Percentiles rank a stretch among this genome's conserved stretches.
phyloP scores from a whole-genome alignment of 768 basidiomycete species.

The Astraeus odoratus region DNA sequence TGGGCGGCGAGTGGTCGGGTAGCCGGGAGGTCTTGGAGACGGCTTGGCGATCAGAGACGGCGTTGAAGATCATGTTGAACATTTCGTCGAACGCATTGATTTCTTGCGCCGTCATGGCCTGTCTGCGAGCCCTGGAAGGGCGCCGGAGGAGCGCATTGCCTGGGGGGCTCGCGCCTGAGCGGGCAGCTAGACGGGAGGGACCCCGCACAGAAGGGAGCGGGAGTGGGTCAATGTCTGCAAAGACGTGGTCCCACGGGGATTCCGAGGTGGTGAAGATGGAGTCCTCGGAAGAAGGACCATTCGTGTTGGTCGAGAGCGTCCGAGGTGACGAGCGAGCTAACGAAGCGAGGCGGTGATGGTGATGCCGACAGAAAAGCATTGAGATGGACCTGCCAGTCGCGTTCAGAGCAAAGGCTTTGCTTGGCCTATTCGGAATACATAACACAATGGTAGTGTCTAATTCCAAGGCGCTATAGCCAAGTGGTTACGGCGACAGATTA shows the following conservation, averaged over 20 bases:
- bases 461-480: slow-evolving; percentile 54
- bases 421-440: too few species aligned
- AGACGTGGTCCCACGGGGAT: slow-evolving; percentile 50
- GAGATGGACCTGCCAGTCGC: too few species aligned
- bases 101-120: slow-evolving; percentile 65
- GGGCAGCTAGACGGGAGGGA: slow-evolving; percentile 10
- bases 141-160: slow-evolving; percentile 7
- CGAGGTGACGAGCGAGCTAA: slow-evolving; percentile 5
- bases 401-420: too few species aligned
- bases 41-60: slow-evolving; percentile 31
- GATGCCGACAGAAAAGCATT: slow-evolving; percentile 18
- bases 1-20: slow-evolving; percentile 6
- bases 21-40: slow-evolving; percentile 1
- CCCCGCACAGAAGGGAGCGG: slow-evolving; percentile 15
- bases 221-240: slow-evolving; percentile 36
- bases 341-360: background rate
- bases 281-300: slow-evolving; percentile 5
- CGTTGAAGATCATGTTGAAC: slow-evolving; percentile 65
- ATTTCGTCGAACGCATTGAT: slow-evolving; percentile 62
- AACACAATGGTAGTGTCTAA: too few species aligned
- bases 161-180: slow-evolving; percentile 1
- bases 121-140: slow-evolving; percentile 30
- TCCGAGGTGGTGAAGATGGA: slow-evolving; percentile 30
- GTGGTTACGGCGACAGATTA: slow-evolving; percentile 64
- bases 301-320: background rate